These are phyloP conservation scores for Dothistroma pini DNA, from an alignment of 2,329 filamentous ascomycete genomes.

Conservation along the genomic window DNA sequence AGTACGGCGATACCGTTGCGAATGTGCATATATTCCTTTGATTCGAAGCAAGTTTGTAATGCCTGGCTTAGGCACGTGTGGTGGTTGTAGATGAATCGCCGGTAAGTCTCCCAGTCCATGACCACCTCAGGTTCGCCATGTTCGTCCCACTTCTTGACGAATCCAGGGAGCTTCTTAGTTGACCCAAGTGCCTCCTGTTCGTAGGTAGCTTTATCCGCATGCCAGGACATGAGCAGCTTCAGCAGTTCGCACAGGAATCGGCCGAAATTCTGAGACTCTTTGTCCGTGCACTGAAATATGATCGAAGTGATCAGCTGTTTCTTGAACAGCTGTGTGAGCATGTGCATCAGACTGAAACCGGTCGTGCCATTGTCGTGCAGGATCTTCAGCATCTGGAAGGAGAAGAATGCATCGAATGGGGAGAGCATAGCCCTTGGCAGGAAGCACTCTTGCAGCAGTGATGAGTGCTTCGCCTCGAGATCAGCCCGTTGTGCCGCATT, in stretches of 20 bases:
- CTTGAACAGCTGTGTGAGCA: slow-evolving; percentile 81
- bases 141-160: slow-evolving; percentile 70
- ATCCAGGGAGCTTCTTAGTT: slow-evolving; percentile 67
- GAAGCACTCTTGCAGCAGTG: slow-evolving; percentile 84
- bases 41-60: slow-evolving; percentile 74
- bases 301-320: slow-evolving; percentile 75
- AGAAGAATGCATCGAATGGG: slow-evolving; percentile 82
- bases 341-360: slow-evolving; percentile 78
- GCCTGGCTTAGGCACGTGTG: slow-evolving; percentile 77
- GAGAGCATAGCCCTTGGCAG: slow-evolving; percentile 84
- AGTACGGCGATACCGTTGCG: slow-evolving; percentile 90
- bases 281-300: slow-evolving; percentile 84
- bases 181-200: slow-evolving; percentile 75
- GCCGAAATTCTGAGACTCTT: slow-evolving; percentile 89
- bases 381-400: slow-evolving; percentile 79
- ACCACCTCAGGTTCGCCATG: slow-evolving; percentile 58
- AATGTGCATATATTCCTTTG: slow-evolving; percentile 94
- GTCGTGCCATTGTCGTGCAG: slow-evolving; percentile 80
- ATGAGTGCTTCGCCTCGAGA: slow-evolving; percentile 65
- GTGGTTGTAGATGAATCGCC: slow-evolving; percentile 82
- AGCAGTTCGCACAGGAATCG: slow-evolving; percentile 82
- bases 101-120: slow-evolving; percentile 81
- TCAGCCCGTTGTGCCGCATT: slow-evolving; percentile 16
- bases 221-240: slow-evolving; percentile 78
- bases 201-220: slow-evolving; percentile 69